These are phyloP conservation scores for bread wheat (Triticum aestivum) DNA, from an alignment of 176 grass and related monocot species.

Conservation along the genomic window IWGSC_CS_RefSeq_v2.1 NC_057798.1:9594763-9595262, in stretches of 20 bases:
- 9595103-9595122: background rate
- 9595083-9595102: slow-evolving; percentile 15
- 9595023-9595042: slow-evolving; percentile 20
- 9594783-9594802: slow-evolving; percentile 24
- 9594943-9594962: background rate
- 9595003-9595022: slow-evolving; percentile 21
- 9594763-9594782: slow-evolving; percentile 15
- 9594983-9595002: slow-evolving; percentile 15
- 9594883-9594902: no score
- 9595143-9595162: background rate
- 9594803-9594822: background rate
- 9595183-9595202: no score
- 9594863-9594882: no score
- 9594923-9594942: background rate
- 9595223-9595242: no score
- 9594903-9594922: background rate
- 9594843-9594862: no score
- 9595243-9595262: no score
- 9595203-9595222: no score
- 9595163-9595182: no score
- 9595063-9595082: background rate
- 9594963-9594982: background rate
- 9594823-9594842: background rate
- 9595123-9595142: background rate
- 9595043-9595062: background rate